Evolutionary conservation across 2,329 filamentous ascomycete genomes (phyloP).

Genomic region (Chrysoporthe austroafricana): DNA sequence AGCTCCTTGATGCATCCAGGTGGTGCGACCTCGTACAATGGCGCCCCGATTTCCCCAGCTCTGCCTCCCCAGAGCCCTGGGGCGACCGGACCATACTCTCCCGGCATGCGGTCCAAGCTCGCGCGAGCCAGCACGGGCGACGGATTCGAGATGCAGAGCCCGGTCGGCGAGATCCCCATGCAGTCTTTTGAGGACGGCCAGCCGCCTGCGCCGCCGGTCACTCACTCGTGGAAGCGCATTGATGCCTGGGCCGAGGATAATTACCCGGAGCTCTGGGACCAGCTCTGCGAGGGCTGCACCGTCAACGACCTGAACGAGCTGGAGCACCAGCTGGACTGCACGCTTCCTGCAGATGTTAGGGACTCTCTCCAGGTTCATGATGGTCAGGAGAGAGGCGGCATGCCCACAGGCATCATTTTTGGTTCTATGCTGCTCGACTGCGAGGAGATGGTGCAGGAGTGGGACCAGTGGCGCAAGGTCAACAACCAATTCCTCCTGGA

Average conservation of each 20-base stretch:
- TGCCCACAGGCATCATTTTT: conserved; percentile 90
- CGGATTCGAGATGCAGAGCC: conserved; percentile 70
- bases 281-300: conserved; percentile 89
- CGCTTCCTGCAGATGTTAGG: conserved; percentile 88
- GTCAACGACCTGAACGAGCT: conserved; percentile 95
- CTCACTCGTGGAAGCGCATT: conserved; percentile 92
- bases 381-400: conserved; percentile 93
- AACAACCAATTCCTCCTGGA: conserved; percentile 84
- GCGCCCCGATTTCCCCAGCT: conserved; percentile 52
- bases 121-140: conserved; percentile 67
- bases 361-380: conserved; percentile 92
- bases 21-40: conserved; percentile 63
- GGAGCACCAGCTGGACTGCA: conserved; percentile 94
- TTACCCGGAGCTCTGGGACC: conserved; percentile 92
- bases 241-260: conserved; percentile 93
- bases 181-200: conserved; percentile 92
- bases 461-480: conserved; percentile 93
- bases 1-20: conserved; percentile 55
- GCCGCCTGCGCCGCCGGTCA: conserved; percentile 84
- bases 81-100: conserved; percentile 77
- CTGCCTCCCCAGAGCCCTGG: conserved; percentile 58
- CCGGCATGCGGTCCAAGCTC: conserved; percentile 80
- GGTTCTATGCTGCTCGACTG: conserved; percentile 95
- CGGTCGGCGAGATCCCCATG: conserved; percentile 87
- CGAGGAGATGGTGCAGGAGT: conserved; percentile 97